Evolutionary conservation across 2,329 filamentous ascomycete genomes (phyloP), one percentile per base, ranked within the genome.

Genomic region (Microsporum audouinii): DNA sequence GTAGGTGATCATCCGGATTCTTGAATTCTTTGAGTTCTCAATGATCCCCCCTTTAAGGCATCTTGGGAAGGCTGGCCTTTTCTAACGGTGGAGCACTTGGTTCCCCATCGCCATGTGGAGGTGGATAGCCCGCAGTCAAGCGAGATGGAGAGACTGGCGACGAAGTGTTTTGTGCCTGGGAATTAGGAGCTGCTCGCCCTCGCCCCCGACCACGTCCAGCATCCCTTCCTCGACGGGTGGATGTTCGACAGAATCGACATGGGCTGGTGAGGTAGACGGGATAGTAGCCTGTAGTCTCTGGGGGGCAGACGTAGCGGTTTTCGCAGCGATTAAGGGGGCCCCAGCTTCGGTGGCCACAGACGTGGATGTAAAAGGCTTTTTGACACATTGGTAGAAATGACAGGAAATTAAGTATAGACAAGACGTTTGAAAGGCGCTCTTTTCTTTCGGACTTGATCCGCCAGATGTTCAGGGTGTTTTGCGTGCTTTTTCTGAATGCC

Each of bases 291-390:
- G 63, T 66, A 27, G 49, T 41, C 29, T 53, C 60, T 27, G 53
- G 57, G 6, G 61, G 59, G 31, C 64, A 66, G 38, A 65, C 63
- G 58, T 65, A 66, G 49, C 60, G 56, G 55, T 63, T 63, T 12
- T 55, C 51, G 59, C 64, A 66, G 43, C 62, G 64, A 29, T 60
- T 51, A 41, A 62, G 64, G 10, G 64, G 64, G 2, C 64, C 64
- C 61, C 62, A 66, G 55, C 63, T 65, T 53, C 38, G 57, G 58
- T 66, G 64, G 39, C 62, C 59, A 58, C 64, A 66, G 51, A 39
- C 62, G 53, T 66, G 64, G 14, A 66, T 58, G 60, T 63, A 63
- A 57, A 58, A 60, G 39, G 63, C 63, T n/a, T 66, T 66, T 49
- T 60, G 60, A 58, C 64, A 66, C 64, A 66, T 41, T 58, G 34